A percentile compares a stretch with the other conserved stretches of the same genome.
These are phyloP conservation scores for Solanum dulcamara DNA, from an alignment of 257 asterid species.

Conservation along the genomic window DNA sequence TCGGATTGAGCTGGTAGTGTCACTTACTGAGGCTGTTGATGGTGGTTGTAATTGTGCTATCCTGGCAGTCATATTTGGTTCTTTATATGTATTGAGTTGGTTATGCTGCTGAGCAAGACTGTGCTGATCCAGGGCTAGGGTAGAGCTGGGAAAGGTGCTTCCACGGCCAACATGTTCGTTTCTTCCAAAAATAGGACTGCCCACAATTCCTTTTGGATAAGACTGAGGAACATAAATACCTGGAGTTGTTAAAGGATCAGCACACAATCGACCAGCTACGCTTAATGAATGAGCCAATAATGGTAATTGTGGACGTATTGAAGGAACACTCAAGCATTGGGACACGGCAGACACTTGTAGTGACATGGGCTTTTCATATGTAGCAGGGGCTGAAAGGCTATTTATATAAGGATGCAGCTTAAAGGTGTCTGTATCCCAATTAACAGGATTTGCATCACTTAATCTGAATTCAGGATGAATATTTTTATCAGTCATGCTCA, in stretches of 20 bases:
- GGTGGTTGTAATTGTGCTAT: background rate
- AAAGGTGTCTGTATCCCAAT: slow-evolving; percentile 41
- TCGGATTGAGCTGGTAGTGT: background rate
- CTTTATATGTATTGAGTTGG: background rate
- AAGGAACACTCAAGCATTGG: slow-evolving; percentile 76
- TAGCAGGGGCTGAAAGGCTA: slow-evolving; percentile 20
- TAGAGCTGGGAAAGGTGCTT: background rate
- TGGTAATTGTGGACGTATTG: slow-evolving; percentile 44
- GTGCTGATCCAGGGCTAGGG: background rate
- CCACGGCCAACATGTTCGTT: background rate
- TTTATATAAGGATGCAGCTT: slow-evolving; percentile 46
- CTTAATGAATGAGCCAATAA: slow-evolving; percentile 59
- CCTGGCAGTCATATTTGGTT: background rate
- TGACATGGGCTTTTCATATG: slow-evolving; percentile 31
- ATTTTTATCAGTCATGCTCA: background rate
- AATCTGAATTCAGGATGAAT: slow-evolving; percentile 53
- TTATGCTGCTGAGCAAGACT: background rate
- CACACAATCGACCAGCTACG: slow-evolving; percentile 58
- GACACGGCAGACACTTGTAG: slow-evolving; percentile 33
- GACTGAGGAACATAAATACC: slow-evolving; percentile 59
- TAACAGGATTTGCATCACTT: slow-evolving; percentile 40
- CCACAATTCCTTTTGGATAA: slow-evolving; percentile 65
- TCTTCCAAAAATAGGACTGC: slow-evolving; percentile 26
- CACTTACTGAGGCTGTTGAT: background rate
- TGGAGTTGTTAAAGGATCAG: slow-evolving; percentile 34